phyloP scores from a whole-genome alignment of 768 basidiomycete genomes.

The Trametes coccinea region DNA sequence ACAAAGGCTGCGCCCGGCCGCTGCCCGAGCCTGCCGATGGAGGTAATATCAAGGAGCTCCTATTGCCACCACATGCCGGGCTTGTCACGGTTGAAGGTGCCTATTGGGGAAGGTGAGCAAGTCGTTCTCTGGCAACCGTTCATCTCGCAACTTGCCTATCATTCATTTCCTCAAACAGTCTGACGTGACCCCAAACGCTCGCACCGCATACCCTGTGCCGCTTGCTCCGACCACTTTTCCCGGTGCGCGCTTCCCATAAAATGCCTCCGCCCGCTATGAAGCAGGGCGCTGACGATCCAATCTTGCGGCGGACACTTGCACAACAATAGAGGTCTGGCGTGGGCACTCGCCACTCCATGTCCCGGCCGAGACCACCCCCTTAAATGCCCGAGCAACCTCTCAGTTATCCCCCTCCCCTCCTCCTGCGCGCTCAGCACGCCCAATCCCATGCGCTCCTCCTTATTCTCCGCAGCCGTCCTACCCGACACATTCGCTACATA shows the following conservation, averaged over 20 bases:
- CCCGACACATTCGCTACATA: not conserved
- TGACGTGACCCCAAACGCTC: constrained; percentile 20
- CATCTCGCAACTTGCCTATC: constrained; percentile 16
- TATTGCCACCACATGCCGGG: not conserved
- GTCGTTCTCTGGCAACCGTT: constrained; percentile 8
- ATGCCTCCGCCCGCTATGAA: constrained; percentile 25
- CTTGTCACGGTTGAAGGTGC: constrained; percentile 9
- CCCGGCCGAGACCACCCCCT: constrained; percentile 1
- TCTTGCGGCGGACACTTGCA: constrained; percentile 24
- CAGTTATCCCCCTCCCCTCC: not conserved
- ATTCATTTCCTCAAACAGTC: constrained; percentile 18
- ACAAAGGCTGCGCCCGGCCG: constrained; percentile 18
- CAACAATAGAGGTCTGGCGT: constrained; percentile 32
- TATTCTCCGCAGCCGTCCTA: not conserved
- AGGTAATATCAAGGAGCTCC: constrained; percentile 7
- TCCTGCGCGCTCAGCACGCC: constrained; percentile 10
- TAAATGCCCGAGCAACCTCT: constrained; percentile 3
- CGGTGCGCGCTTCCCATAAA: constrained; percentile 28
- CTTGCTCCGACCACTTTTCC: constrained; percentile 18
- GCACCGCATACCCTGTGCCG: constrained; percentile 16
- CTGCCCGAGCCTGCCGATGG: constrained; percentile 2
- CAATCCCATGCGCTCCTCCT: constrained; percentile 1
- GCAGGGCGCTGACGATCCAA: constrained; percentile 28
- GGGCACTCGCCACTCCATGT: constrained; percentile 22
- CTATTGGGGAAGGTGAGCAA: constrained; percentile 9